Evolutionary conservation across 257 asterid genomes (phyloP).

Genomic region (Plantago elongata): DNA sequence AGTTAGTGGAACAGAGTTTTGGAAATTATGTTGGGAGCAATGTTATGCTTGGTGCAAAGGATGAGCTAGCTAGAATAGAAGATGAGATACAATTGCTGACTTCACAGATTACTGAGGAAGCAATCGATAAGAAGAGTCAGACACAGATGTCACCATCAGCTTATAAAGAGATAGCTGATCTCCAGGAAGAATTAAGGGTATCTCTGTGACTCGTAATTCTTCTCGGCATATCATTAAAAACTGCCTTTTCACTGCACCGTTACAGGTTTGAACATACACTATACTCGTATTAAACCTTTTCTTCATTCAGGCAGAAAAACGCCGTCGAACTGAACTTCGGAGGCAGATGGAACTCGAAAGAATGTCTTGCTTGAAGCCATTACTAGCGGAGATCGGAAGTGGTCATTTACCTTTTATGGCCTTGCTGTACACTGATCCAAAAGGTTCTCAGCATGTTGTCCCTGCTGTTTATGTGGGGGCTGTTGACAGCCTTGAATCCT

Average conservation of each 20-base stretch:
- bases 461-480: constrained; percentile 90
- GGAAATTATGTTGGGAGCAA: constrained; percentile 98
- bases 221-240: not conserved
- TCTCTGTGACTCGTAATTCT: constrained; percentile 22
- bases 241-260: constrained; percentile 5
- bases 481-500: constrained; percentile 63
- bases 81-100: constrained; percentile 71
- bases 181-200: constrained; percentile 87
- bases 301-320: constrained; percentile 72
- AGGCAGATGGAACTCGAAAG: constrained; percentile 81
- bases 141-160: constrained; percentile 56
- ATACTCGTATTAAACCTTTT: constrained; percentile 16
- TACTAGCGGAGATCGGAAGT: constrained; percentile 67
- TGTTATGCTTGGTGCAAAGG: constrained; percentile 95
- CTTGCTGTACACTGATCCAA: constrained; percentile 64
- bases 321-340: constrained; percentile 60
- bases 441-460: constrained; percentile 70
- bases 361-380: constrained; percentile 60
- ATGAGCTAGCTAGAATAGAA: constrained; percentile 75
- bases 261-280: not conserved
- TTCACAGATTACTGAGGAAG: constrained; percentile 83
- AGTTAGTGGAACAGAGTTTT: constrained; percentile 94
- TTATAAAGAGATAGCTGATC: constrained; percentile 75
- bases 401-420: constrained; percentile 79
- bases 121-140: constrained; percentile 71